Base-by-base conservation (phyloP, 768 basidiomycete species). In the Collybiopsis luxurians region DNA sequence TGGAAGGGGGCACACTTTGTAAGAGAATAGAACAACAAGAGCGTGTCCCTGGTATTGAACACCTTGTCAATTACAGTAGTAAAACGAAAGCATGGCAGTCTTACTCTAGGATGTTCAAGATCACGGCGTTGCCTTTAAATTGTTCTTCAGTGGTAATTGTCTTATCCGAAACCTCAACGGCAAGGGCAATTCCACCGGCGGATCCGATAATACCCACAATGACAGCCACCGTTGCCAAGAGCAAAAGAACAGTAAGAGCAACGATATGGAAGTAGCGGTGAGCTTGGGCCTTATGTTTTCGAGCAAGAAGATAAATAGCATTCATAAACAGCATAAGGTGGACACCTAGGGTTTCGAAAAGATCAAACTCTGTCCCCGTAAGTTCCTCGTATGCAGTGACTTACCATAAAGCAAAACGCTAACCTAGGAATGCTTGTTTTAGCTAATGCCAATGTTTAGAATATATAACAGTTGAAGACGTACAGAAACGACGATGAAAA, bases 61-160 rank as follows among this genome's bases (percentile, higher is more conserved):
- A 34, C 5, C 31, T 13, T 6, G 31, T 34, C 31, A 34, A 34
- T 6, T 34, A 34, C 5, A 13, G 13, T 5, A 34, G 31, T 13
- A 19, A 9, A n/a, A 44, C n/a, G n/a, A n/a, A n/a, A n/a, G n/a
- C n/a, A n/a, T n/a, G n/a, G n/a, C n/a, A n/a, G n/a, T n/a, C 49
- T 36, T 23, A 50, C 49, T 50, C 49, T 19, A 50, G 31, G n/a
- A 34, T 50, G 23, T 50, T 50, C 30, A 50, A 50, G 6, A 50
- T 5, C 5, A 30, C 17, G 5, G 21, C 49, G n/a, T 34, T 11
- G 17, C 24, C 6, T 27, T 38, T 19, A 5, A 15, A 13, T 34
- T 50, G 30, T 38, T 6, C 28, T 13, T 5, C 30, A n/a, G 15
- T 2, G 13, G 6, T 2, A 6, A 50, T n/a, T 17, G 28, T 38